phyloP scores from a whole-genome alignment of 1,139 yeast species.

The Kodamaea fungicola region DNA sequence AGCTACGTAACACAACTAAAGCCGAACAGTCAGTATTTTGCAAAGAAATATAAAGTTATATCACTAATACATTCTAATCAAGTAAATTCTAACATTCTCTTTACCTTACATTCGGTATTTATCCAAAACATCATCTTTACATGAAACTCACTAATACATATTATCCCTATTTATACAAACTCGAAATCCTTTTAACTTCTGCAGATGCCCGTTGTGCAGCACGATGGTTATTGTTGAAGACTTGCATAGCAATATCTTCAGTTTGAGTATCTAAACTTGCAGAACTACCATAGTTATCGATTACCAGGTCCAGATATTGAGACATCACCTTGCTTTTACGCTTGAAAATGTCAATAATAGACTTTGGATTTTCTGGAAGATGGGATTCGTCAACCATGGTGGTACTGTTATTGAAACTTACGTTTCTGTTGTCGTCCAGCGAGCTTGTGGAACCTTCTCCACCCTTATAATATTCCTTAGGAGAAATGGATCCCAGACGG shows the following conservation, averaged over 20 bases:
- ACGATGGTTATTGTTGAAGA: conserved; percentile 28
- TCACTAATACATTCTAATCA: neutral
- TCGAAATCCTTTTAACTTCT: conserved; percentile 18
- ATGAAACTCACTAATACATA: neutral
- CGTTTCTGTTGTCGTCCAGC: conserved; percentile 14
- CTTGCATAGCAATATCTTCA: conserved; percentile 51
- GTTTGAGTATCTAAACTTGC: conserved; percentile 22
- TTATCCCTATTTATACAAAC: neutral
- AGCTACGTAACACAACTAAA: neutral
- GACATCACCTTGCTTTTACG: conserved; percentile 23
- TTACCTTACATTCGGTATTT: neutral
- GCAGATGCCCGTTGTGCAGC: conserved; percentile 23
- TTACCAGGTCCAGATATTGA: conserved; percentile 27
- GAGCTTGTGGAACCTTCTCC: conserved; percentile 9
- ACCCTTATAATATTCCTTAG: conserved; percentile 3
- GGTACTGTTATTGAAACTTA: conserved; percentile 8
- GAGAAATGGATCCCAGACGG: conserved; percentile 2
- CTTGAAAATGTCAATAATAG: conserved; percentile 25
- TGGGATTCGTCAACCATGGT: conserved; percentile 5
- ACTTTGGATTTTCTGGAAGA: conserved; percentile 11
- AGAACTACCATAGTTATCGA: conserved; percentile 23
- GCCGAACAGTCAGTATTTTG: neutral
- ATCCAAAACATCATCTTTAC: neutral
- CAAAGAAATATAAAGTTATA: neutral
- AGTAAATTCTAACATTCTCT: neutral